Evolutionary conservation across 2,329 filamentous ascomycete species (phyloP), one percentile per base, ranked within the genome.

Genomic region (Helotiales sp.): DNA sequence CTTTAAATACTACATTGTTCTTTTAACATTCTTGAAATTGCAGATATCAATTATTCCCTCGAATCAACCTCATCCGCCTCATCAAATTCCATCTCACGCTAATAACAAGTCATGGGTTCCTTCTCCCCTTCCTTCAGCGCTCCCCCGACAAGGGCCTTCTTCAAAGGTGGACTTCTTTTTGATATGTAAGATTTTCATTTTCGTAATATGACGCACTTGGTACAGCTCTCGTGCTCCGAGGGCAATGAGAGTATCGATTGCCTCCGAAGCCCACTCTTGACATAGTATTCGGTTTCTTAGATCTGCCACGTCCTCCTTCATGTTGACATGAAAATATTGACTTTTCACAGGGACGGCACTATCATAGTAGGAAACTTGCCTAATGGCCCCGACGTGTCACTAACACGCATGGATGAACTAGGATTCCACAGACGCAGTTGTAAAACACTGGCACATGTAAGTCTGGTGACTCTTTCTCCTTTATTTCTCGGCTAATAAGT

Each of bases 391-490:
- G 17, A 37, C 6, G 13, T n/a, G 6, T 17, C 59, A 45, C 50
- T 65, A 17, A 58, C 40, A 17, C 28, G 11, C 17, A n/a, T 24
- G 17, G 10, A 7, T 20, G 37, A 22, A 8, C 17, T 15, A 65
- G 55, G 52, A 95, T 78, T 93, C 90, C 17, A 95, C 92, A 1
- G 82, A 85, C 22, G 92, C 92, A 8, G 89, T 96, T 47, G 84
- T 88, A 61, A 93, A 93, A 80, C 89, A 93, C 77, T 96, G 92
- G 92, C 82, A 89, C 65, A 83, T 83, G 74, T 76, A 72, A 47
- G 71, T 63, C 13, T 17, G 20, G n/a, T 22, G 20, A 17, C 30
- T 11, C 34, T 22, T 47, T 17, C 34, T 15, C 40, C 47, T 45
- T 3, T 55, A 66, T 15, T 45, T 49, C 64, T 59, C 32, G 63